phyloP scores from a whole-genome alignment of 345 rosid species.

The Lenwebbia sp. region DNA sequence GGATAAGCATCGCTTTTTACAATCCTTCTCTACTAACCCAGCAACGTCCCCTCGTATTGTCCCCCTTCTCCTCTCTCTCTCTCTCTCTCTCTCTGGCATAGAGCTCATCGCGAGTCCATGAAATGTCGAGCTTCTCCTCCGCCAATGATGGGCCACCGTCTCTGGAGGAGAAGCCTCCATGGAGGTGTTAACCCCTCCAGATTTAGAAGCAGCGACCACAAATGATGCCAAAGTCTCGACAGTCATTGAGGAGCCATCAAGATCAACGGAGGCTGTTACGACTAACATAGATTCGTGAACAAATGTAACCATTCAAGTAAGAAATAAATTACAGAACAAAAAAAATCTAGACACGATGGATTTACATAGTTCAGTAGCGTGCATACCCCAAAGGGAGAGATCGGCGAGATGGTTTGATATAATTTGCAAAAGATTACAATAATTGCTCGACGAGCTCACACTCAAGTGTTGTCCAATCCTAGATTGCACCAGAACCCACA shows the following conservation, averaged over 20 bases:
- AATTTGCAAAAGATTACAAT: neutral
- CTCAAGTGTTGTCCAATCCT: neutral
- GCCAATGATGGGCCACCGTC: neutral
- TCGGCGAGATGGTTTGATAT: neutral
- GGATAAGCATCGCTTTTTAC: too few species aligned
- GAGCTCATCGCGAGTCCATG: neutral
- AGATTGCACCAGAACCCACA: neutral
- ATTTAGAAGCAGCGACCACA: neutral
- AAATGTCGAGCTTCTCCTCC: neutral
- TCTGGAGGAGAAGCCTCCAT: neutral
- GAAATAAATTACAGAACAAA: neutral
- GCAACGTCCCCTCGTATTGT: too few species aligned
- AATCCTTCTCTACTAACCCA: too few species aligned
- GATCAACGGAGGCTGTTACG: neutral
- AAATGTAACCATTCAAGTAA: neutral
- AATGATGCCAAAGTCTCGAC: neutral
- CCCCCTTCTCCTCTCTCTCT: too few species aligned
- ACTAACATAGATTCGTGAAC: neutral
- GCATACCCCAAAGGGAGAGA: neutral
- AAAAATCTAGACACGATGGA: neutral
- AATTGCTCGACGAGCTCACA: neutral
- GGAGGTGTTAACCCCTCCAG: neutral
- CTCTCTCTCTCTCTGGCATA: neutral
- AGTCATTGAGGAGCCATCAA: neutral
- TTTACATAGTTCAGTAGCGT: neutral